Evolutionary conservation across 1,284 basidiomycete genomes (phyloP).

Genomic region (Exobasidium rhododendri): DNA sequence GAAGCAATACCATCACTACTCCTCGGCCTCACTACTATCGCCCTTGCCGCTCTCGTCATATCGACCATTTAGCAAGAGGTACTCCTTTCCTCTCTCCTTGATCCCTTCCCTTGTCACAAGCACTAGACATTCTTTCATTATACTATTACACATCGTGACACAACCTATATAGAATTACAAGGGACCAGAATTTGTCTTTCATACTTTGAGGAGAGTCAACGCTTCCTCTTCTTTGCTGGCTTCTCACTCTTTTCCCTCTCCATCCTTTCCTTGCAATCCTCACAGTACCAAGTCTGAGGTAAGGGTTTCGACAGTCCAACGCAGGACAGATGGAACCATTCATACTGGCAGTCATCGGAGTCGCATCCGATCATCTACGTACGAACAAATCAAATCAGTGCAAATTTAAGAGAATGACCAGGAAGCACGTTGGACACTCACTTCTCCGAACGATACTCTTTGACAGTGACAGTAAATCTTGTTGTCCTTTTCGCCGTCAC

Average conservation of each 20-base stretch:
- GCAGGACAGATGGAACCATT: conserved; percentile 55
- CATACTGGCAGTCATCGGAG: conserved; percentile 42
- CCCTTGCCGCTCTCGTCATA: too few species aligned
- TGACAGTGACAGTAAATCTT: conserved; percentile 53
- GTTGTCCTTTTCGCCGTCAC: conserved; percentile 41
- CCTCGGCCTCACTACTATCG: too few species aligned
- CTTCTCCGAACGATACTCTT: conserved; percentile 49
- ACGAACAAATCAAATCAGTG: neutral
- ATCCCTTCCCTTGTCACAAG: too few species aligned
- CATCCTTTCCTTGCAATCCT: conserved; percentile 21
- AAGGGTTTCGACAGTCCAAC: conserved; percentile 52
- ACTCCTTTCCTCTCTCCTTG: too few species aligned
- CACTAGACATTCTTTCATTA: too few species aligned
- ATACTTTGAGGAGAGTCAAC: too few species aligned
- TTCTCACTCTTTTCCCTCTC: conserved; percentile 12
- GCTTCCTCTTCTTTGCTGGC: conserved; percentile 16
- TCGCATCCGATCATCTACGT: conserved; percentile 28
- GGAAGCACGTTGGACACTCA: conserved; percentile 10
- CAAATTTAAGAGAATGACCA: conserved; percentile 19
- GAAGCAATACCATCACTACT: too few species aligned
- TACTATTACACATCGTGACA: too few species aligned
- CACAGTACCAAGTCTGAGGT: conserved; percentile 51
- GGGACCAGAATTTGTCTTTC: too few species aligned
- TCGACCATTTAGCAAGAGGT: too few species aligned
- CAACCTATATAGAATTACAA: too few species aligned